These are phyloP conservation scores for Cercospora beticola DNA, from an alignment of 2,329 filamentous ascomycete genomes.

Conservation along the genomic window DNA sequence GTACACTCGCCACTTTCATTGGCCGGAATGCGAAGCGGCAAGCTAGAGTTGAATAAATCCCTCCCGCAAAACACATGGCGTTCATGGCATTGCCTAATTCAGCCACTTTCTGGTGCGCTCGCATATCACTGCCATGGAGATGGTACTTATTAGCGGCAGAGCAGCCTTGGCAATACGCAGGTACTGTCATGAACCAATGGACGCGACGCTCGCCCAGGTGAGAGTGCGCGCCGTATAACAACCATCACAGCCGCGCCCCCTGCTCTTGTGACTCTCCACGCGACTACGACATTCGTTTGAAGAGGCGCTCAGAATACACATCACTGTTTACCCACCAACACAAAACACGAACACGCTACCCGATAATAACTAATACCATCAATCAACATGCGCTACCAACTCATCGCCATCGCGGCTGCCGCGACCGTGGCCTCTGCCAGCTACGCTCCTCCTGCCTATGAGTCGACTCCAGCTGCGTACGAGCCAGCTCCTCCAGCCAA, in stretches of 20 bases:
- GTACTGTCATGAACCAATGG: constrained; percentile 11
- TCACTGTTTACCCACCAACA: background rate
- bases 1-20: background rate
- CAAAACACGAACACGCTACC: background rate
- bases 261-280: background rate
- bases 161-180: constrained; percentile 11
- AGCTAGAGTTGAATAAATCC: background rate
- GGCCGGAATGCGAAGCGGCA: background rate
- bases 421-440: constrained; percentile 2
- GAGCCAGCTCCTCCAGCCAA: background rate
- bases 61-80: constrained; percentile 4
- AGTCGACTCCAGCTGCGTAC: constrained; percentile 5
- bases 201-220: background rate
- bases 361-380: background rate
- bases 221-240: constrained; percentile 1
- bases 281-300: constrained; percentile 14
- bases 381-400: constrained; percentile 14
- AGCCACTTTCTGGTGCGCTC: background rate
- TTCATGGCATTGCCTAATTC: constrained; percentile 8
- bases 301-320: background rate
- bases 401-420: constrained; percentile 7
- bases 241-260: background rate
- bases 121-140: constrained; percentile 6
- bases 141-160: background rate
- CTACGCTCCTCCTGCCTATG: constrained; percentile 5